phyloP scores from a whole-genome alignment of 768 basidiomycete species.

The Porphyrellus cyaneotinctus region DNA sequence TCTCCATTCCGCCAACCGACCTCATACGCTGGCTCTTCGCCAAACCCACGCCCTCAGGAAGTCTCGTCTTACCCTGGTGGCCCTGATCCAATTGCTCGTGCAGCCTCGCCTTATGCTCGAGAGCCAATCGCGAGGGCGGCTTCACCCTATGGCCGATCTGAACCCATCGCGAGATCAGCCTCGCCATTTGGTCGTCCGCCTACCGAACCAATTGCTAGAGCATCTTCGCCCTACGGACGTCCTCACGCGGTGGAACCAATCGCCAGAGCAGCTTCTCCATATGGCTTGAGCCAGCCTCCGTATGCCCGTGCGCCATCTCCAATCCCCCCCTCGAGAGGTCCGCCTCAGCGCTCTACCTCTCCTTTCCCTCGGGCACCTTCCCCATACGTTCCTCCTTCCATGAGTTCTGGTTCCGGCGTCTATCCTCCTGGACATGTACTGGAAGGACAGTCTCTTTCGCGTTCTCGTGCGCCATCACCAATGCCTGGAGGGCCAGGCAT shows the following conservation, averaged over 20 bases:
- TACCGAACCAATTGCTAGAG: constrained; percentile 38
- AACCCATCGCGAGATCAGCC: constrained; percentile 23
- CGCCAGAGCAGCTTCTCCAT: constrained; percentile 37
- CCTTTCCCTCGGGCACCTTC: constrained; percentile 31
- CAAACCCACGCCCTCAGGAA: constrained; percentile 47
- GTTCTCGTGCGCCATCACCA: constrained; percentile 49
- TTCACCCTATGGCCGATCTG: constrained; percentile 33
- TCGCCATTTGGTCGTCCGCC: constrained; percentile 33
- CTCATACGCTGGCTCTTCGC: constrained; percentile 43
- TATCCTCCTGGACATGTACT: constrained; percentile 57
- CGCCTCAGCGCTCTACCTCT: constrained; percentile 26
- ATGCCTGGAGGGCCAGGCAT: constrained; percentile 41
- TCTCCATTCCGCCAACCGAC: constrained; percentile 33
- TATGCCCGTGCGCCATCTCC: constrained; percentile 32
- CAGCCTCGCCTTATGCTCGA: constrained; percentile 36
- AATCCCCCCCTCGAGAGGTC: constrained; percentile 23
- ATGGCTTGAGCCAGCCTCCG: constrained; percentile 21
- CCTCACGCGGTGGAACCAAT: constrained; percentile 36
- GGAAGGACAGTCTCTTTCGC: constrained; percentile 48
- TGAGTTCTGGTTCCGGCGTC: constrained; percentile 23
- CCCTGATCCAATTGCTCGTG: constrained; percentile 30
- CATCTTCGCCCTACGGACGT: constrained; percentile 32
- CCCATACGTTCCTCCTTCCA: constrained; percentile 25
- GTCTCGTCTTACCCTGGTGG: constrained; percentile 39
- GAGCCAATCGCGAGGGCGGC: constrained; percentile 29